A percentile compares a stretch with the other conserved stretches of the same genome.
Conservation (phyloP, 257 asterid species). For the Lithospermum erythrorhizon region DNA sequence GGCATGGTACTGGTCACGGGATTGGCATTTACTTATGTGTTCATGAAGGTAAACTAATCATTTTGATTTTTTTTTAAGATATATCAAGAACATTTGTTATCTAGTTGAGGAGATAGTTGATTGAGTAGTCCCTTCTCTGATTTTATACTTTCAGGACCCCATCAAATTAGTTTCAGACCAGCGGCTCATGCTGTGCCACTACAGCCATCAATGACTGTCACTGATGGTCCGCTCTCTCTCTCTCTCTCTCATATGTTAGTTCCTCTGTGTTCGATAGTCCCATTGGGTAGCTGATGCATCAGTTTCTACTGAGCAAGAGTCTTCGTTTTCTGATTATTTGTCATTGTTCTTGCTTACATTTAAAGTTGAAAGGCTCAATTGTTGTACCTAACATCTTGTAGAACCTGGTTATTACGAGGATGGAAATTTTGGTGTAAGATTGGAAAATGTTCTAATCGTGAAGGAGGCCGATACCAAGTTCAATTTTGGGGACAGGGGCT, state of each 20-base stretch:
- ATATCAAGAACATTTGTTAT: background rate
- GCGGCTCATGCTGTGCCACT: conserved; percentile 60
- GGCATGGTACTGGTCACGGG: conserved; percentile 99
- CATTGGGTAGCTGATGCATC: no score
- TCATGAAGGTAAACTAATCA: conserved; percentile 63
- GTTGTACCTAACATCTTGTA: conserved; percentile 22
- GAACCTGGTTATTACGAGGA: conserved; percentile 99
- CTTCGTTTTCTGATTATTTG: background rate
- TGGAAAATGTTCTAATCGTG: conserved; percentile 84
- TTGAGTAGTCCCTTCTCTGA: background rate
- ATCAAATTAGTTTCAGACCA: conserved; percentile 87
- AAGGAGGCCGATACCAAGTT: conserved; percentile 81
- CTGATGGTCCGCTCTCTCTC: conserved; percentile 50
- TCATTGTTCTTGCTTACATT: conserved; percentile 3
- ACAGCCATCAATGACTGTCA: conserved; percentile 88
- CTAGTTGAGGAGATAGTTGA: background rate
- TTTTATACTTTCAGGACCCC: conserved; percentile 53
- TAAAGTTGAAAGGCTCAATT: background rate
- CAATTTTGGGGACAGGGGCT: conserved; percentile 79
- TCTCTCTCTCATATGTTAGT: no score
- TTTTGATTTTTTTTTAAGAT: background rate
- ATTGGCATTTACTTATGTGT: conserved; percentile 87
- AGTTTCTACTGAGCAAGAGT: no score
- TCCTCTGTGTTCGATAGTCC: no score
- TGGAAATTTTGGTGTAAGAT: conserved; percentile 85